Evolutionary conservation across 31 red algal genomes (phyloP).

Genomic region (Odonthalia washingtoniensis): DNA sequence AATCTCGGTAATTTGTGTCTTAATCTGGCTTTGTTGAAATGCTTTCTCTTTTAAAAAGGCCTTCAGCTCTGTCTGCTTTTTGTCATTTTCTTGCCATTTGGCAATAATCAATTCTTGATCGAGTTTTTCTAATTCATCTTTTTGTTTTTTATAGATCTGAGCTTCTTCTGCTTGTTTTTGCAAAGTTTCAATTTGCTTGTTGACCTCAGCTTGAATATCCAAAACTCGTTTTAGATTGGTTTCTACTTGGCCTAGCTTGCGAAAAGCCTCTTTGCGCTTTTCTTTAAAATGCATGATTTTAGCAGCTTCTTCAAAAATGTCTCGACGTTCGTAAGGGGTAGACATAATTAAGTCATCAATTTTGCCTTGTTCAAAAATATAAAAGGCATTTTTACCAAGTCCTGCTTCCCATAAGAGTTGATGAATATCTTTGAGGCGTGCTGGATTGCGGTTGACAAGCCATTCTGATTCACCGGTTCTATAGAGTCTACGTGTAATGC

Average conservation of each 20-base stretch:
- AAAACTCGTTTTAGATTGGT: conserved; percentile 2
- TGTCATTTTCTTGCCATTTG: too few species aligned
- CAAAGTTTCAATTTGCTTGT: conserved; percentile 24
- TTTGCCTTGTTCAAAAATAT: conserved; percentile 16
- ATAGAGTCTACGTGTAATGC: conserved; percentile 12
- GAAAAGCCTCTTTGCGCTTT: conserved; percentile 68
- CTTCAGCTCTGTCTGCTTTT: too few species aligned
- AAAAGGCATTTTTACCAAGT: conserved; percentile 11
- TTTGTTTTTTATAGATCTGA: conserved; percentile 73
- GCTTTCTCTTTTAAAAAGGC: too few species aligned
- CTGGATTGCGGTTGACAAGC: neutral
- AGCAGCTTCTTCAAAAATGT: conserved; percentile 92
- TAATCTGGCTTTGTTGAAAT: too few species aligned
- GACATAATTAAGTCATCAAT: conserved; percentile 13
- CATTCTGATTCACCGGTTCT: conserved; percentile 24
- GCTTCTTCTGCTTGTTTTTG: conserved; percentile 93
- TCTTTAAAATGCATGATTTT: conserved; percentile 70
- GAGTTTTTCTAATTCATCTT: conserved; percentile 33
- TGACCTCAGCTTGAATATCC: too few species aligned
- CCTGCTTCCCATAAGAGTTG: conserved; percentile 14
- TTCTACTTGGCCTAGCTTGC: conserved; percentile 72
- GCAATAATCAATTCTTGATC: too few species aligned
- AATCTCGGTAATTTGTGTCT: too few species aligned
- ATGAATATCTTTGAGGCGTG: conserved; percentile 20
- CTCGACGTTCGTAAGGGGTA: too few species aligned